Base-by-base conservation (phyloP, 495 filamentous ascomycete genomes). In the Hypomontagnella monticulosa region DNA sequence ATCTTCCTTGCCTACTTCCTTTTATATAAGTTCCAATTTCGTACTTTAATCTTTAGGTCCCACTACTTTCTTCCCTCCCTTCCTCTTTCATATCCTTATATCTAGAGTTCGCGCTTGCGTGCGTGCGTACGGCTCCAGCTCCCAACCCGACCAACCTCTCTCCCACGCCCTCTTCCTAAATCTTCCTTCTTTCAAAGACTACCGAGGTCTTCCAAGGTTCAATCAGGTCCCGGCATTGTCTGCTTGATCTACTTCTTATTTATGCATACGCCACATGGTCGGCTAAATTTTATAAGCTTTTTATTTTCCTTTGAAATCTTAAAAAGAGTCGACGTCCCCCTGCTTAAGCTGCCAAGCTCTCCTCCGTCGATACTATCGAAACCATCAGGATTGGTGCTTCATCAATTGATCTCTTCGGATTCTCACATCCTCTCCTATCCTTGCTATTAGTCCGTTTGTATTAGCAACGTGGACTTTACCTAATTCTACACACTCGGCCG, bases 1-100 rank as follows among this genome's bases (percentile, higher is more conserved):
- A 14, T 18, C 20, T 27, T 15, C 20, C 43, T 58, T 41, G 37
- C 44, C 32, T 49, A 11, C 32, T 47, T 51, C 30, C 16, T 33
- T 63, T 43, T 57, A 56, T 30, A 63, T 57, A 63, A 54, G 20
- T 53, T 27, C 23, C 23, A 27, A 27, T 6, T 27, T 6, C 23
- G 23, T 27, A 27, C 23, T 27, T 27, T 42, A 46, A 34, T 10
- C 7, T 8, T 30, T 16, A 38, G 4, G 38, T 51, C 40, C 32
- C 47, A 9, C 19, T 46, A 20, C 38, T 53, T 32, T 34, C 16
- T 41, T 53, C 14, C 12, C 30, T 50, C 30, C 47, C 47, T 52
- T 53, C 34, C 8, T 40, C 16, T 40, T 32, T 34, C 30, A 51
- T 16, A 38, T 10, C 11, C 36, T 14, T 38, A 2, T 16, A 43